A percentile compares a stretch with the other conserved stretches of the same genome.
Evolutionary conservation across 805 yeast species (phyloP).

Genomic region (Vanderwaltozyma polyspora): DNA sequence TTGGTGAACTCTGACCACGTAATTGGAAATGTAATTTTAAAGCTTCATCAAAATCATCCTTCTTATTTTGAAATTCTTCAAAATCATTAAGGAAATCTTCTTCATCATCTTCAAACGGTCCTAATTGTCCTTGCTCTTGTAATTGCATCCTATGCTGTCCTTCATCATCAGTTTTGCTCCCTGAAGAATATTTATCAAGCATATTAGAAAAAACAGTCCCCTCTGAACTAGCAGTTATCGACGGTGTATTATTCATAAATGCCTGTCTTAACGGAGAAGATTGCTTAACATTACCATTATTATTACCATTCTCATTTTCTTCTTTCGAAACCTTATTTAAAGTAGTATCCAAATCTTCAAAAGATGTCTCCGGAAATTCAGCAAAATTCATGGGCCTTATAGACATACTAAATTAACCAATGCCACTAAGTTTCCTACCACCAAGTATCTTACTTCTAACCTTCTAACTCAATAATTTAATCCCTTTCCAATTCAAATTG

Average conservation of each 20-base stretch:
- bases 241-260: constrained; percentile 9
- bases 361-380: constrained; percentile 22
- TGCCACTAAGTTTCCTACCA: too few species aligned
- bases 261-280: not conserved
- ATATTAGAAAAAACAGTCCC: constrained; percentile 20
- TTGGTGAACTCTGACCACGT: not conserved
- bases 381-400: constrained; percentile 4
- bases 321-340: constrained; percentile 7
- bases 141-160: not conserved
- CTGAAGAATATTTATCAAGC: constrained; percentile 1
- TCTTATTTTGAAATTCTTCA: constrained; percentile 19
- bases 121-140: constrained; percentile 7
- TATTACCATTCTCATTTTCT: constrained; percentile 6
- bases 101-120: constrained; percentile 13
- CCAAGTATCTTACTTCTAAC: too few species aligned
- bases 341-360: constrained; percentile 24
- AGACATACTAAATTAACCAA: constrained; percentile 1
- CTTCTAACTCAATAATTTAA: too few species aligned
- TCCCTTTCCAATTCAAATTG: too few species aligned
- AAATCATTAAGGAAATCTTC: constrained; percentile 21
- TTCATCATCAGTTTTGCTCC: not conserved
- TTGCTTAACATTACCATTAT: constrained; percentile 2
- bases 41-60: constrained; percentile 20
- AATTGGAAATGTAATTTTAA: constrained; percentile 13
- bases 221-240: constrained; percentile 23